These are phyloP conservation scores for Salix dunnii DNA, from an alignment of 345 rosid genomes.

Conservation along the genomic window DNA sequence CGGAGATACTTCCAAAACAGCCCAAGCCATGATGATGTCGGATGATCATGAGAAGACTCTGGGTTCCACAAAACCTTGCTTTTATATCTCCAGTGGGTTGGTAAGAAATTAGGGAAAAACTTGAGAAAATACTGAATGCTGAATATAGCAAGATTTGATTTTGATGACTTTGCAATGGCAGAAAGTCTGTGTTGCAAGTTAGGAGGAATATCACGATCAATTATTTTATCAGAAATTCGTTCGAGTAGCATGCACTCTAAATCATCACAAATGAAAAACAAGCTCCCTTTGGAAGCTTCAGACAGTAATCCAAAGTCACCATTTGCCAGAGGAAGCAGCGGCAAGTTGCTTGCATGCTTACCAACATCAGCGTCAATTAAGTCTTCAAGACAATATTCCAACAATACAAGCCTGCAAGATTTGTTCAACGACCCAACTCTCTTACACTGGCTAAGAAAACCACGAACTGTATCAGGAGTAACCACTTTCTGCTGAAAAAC, in stretches of 20 bases:
- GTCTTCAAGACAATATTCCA: slow-evolving; percentile 95
- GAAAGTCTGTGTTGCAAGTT: slow-evolving; percentile 55
- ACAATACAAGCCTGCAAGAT: slow-evolving; percentile 57
- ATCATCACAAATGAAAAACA: slow-evolving; percentile 71
- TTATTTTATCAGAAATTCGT: slow-evolving; percentile 56
- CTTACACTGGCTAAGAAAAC: slow-evolving; percentile 58
- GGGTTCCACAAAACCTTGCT: slow-evolving; percentile 70
- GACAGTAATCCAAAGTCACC: slow-evolving; percentile 69
- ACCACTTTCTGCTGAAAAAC: slow-evolving; percentile 71
- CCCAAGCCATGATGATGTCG: slow-evolving; percentile 74
- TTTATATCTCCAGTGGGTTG: slow-evolving; percentile 77
- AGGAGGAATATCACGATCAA: slow-evolving; percentile 64
- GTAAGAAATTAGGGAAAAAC: slow-evolving; percentile 71
- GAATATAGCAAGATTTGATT: slow-evolving; percentile 59
- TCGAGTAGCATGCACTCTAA: slow-evolving; percentile 67
- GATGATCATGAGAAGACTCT: slow-evolving; percentile 52
- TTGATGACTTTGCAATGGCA: slow-evolving; percentile 61
- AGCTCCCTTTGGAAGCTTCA: slow-evolving; percentile 46
- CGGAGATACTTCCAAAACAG: slow-evolving; percentile 80
- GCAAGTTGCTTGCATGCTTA: slow-evolving; percentile 49
- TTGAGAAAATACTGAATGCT: slow-evolving; percentile 50
- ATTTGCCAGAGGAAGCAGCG: slow-evolving; percentile 81
- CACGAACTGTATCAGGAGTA: slow-evolving; percentile 75
- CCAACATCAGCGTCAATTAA: slow-evolving; percentile 74
- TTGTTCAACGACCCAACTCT: slow-evolving; percentile 47